Evolutionary conservation across 2,329 filamentous ascomycete genomes (phyloP), one percentile per base, ranked within the genome.

Genomic region (Curvularia verruculosa): DNA sequence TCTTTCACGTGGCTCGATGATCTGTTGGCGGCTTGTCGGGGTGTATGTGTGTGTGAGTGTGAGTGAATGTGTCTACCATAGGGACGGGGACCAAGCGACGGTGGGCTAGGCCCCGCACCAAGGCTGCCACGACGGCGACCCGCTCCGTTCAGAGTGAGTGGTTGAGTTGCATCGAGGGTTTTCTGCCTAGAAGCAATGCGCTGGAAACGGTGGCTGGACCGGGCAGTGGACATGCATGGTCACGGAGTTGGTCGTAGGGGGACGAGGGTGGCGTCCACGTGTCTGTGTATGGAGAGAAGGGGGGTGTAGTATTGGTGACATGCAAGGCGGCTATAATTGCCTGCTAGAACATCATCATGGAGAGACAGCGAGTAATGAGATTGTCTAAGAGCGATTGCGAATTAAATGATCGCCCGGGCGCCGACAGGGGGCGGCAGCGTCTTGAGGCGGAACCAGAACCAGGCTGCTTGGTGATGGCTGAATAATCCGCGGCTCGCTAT

Each of bases 391-490:
- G 34, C 15, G 34, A 36, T 36, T 36, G 34, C 34, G 34, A 36
- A 36, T 36, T 15, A 6, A 18, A 36, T 36, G 34, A 36, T 36
- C 34, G 34, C 34, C 34, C 34, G 34, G 34, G 15, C 34, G 34
- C 15, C 5, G 15, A n/a, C 34, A 36, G 34, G 34, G 34, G 34
- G 31, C 31, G 31, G 31, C 5, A 12, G 13, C 6, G 34, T 3
- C 3, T n/a, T 36, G 7, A n/a, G n/a, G n/a, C n/a, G n/a, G 34
- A 8, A 18, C 13, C 18, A 29, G 29, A 34, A 2, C 12, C 31
- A 15, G n/a, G 39, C 28, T 69, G 70, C 68, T 74, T 73, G 64
- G 70, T 73, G 63, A 69, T 70, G 68, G 55, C 69, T 74, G 65
- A 72, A 55, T 72, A 72, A 73, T 72, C 43, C 6, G 54, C 24